Evolutionary conservation across 257 asterid species (phyloP).

Genomic region (Ajuga chamaepitys): DNA sequence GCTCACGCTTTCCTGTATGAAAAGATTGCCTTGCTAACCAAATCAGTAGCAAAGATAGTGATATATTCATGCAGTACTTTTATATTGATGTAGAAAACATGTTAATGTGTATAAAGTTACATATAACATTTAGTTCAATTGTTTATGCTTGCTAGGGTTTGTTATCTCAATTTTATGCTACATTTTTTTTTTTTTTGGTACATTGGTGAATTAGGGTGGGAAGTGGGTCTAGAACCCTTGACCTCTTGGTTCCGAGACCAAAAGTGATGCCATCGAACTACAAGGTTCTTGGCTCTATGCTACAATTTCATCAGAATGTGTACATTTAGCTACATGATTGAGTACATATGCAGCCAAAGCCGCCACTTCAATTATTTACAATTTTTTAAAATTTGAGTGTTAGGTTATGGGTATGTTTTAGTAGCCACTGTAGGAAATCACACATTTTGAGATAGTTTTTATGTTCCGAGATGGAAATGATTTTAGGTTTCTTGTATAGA

Average conservation of each 20-base stretch:
- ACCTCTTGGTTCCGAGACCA: no score
- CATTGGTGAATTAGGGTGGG: no score
- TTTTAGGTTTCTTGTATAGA: neutral
- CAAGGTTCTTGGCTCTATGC: no score
- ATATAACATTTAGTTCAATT: neutral
- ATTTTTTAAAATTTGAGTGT: neutral
- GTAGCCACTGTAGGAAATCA: neutral
- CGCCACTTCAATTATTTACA: neutral
- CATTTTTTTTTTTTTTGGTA: no score
- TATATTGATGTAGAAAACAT: neutral
- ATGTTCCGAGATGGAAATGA: neutral
- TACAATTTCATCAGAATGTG: neutral
- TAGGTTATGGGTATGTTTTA: neutral
- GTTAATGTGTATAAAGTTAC: neutral
- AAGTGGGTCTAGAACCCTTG: no score
- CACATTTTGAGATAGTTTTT: neutral
- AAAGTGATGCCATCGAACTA: no score
- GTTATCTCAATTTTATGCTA: neutral
- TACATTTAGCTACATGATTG: neutral
- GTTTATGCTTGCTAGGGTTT: neutral
- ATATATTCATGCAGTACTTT: neutral
- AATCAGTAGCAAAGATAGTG: neutral
- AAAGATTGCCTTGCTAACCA: neutral
- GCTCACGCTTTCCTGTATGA: neutral
- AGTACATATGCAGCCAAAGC: slow-evolving; percentile 2